phyloP scores from a whole-genome alignment of 139 green algal species.

The Raphidocelis subcapitata region DNA sequence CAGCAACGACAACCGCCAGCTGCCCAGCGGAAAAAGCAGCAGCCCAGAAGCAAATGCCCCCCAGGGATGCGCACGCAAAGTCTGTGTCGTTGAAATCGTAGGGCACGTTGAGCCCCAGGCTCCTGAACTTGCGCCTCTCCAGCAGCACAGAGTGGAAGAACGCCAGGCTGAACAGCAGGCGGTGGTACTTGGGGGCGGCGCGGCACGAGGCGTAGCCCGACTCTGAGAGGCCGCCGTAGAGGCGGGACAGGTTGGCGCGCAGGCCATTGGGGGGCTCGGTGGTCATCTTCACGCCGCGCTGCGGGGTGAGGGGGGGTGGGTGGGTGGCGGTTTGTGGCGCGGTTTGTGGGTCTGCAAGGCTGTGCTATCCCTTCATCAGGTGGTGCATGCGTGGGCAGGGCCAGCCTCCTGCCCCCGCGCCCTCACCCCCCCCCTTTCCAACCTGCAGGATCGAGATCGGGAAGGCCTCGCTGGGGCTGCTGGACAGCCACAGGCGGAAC shows the following conservation, averaged over 20 bases:
- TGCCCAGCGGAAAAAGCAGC: no score
- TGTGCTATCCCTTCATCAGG: no score
- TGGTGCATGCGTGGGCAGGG: no score
- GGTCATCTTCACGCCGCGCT: constrained; percentile 86
- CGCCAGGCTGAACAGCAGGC: constrained; percentile 83
- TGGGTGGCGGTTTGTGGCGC: no score
- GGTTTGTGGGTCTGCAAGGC: no score
- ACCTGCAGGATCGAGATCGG: constrained; percentile 84
- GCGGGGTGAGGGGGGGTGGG: constrained; percentile 6
- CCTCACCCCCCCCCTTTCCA: no score
- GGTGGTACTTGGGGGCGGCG: constrained; percentile 70
- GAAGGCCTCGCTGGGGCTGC: constrained; percentile 68
- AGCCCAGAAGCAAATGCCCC: no score
- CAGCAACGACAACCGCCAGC: no score
- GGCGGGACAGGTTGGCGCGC: constrained; percentile 79
- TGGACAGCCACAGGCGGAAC: constrained; percentile 88
- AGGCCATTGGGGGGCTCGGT: constrained; percentile 89
- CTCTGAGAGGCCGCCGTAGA: constrained; percentile 77
- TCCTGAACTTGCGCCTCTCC: constrained; percentile 86
- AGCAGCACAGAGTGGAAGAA: constrained; percentile 90
- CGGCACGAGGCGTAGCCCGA: constrained; percentile 69
- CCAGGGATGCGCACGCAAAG: constrained; percentile 59
- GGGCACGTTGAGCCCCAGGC: constrained; percentile 87
- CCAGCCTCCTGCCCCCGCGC: no score
- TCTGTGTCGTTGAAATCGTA: constrained; percentile 96